A percentile compares a stretch with the other conserved stretches of the same genome.
phyloP scores from a whole-genome alignment of 1,284 basidiomycete species.

The Termitomyces sp. region DNA sequence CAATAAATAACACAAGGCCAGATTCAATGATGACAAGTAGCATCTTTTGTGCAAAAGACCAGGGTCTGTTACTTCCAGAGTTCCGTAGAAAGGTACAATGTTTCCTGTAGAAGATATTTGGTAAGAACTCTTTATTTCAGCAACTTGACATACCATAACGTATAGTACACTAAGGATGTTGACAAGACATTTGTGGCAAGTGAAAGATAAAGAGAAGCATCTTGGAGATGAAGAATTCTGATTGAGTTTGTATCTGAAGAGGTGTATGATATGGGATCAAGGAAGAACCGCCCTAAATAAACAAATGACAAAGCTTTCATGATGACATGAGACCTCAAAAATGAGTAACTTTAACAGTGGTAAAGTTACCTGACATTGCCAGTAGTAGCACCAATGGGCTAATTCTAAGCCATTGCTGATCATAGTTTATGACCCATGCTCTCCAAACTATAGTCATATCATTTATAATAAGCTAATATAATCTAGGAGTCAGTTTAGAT shows the following conservation, averaged over 20 bases:
- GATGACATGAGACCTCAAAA: too few species aligned
- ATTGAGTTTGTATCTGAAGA: too few species aligned
- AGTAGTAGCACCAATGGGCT: too few species aligned
- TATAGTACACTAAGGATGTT: neutral
- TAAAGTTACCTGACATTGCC: too few species aligned
- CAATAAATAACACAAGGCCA: neutral
- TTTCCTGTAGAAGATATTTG: neutral
- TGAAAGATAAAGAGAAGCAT: neutral
- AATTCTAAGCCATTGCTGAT: too few species aligned
- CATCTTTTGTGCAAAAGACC: neutral
- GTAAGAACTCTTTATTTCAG: neutral
- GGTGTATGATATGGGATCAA: too few species aligned
- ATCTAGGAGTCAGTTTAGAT: neutral
- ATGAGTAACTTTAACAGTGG: too few species aligned
- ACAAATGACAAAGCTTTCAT: neutral
- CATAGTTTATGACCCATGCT: too few species aligned
- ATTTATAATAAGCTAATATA: neutral
- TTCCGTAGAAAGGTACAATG: neutral
- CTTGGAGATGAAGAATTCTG: too few species aligned
- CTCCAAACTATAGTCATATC: neutral
- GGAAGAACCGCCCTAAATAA: neutral
- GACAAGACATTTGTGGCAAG: neutral
- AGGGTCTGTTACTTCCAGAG: neutral
- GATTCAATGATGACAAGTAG: neutral
- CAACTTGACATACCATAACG: neutral